Evolutionary conservation across 441 rosid species (phyloP).

Genomic region (Eugenia klotzschiana): DNA sequence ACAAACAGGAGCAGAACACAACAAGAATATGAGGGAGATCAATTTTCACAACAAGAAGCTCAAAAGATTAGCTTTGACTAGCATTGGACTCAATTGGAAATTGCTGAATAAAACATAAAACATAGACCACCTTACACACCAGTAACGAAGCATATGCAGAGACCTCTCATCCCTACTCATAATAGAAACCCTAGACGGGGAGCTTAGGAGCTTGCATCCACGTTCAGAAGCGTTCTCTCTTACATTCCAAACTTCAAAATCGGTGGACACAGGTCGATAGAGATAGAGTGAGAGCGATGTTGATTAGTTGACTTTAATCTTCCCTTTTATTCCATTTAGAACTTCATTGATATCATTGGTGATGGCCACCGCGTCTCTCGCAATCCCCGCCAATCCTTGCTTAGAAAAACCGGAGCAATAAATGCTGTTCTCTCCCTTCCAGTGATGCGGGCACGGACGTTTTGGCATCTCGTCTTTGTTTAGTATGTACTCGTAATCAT

Average conservation of each 20-base stretch:
- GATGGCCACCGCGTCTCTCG: neutral
- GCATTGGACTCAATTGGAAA: neutral
- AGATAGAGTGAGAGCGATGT: neutral
- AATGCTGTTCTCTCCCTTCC: slow-evolving; percentile 3
- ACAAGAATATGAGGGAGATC: neutral
- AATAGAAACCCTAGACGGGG: neutral
- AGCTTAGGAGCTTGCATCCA: neutral
- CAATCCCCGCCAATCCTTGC: neutral
- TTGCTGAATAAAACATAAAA: neutral
- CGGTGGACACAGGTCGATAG: neutral
- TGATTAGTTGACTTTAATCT: neutral
- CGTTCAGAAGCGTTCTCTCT: neutral
- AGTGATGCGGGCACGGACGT: neutral
- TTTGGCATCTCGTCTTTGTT: neutral
- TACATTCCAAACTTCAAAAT: neutral
- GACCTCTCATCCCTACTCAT: neutral
- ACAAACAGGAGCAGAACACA: too few relatives aligned
- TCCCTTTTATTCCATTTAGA: neutral
- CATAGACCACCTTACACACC: neutral
- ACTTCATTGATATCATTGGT: neutral
- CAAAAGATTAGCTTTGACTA: neutral
- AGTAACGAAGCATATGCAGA: neutral
- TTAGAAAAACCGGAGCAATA: neutral
- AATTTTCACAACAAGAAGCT: neutral
- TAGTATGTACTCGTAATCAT: slow-evolving; percentile 20